Evolutionary conservation across 768 basidiomycete species (phyloP).

Genomic region (Dacryopinax spathularia): DNA sequence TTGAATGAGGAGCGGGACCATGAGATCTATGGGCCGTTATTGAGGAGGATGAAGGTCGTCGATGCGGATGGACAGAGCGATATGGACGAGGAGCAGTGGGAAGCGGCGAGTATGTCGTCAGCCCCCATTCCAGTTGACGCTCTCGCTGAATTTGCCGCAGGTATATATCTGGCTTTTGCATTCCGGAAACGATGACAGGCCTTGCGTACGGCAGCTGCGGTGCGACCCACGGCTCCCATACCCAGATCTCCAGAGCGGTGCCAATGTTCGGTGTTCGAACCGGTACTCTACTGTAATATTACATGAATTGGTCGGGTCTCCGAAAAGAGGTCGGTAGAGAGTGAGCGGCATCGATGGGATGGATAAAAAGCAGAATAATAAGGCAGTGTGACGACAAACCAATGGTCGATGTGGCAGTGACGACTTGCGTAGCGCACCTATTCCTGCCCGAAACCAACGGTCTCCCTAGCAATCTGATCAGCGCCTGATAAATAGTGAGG

Average conservation of each 20-base stretch:
- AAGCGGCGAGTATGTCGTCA: conserved; percentile 78
- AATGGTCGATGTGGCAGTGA: no score
- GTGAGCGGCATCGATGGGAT: neutral
- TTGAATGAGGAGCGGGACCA: conserved; percentile 68
- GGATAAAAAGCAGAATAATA: neutral
- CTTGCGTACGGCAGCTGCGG: neutral
- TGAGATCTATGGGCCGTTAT: conserved; percentile 64
- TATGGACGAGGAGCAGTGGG: conserved; percentile 95
- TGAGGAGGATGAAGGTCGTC: conserved; percentile 85
- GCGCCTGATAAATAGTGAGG: conserved; percentile 9
- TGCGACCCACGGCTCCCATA: neutral
- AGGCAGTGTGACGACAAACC: neutral
- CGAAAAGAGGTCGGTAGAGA: neutral
- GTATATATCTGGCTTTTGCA: conserved; percentile 87
- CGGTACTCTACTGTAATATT: neutral
- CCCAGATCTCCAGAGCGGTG: neutral
- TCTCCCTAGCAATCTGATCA: conserved; percentile 45
- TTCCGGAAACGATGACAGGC: conserved; percentile 41
- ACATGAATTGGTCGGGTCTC: neutral
- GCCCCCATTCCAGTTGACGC: neutral
- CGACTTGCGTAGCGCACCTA: no score
- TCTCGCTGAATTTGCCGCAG: conserved; percentile 32
- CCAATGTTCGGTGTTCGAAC: neutral
- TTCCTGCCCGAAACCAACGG: conserved; percentile 88
- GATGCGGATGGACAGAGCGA: conserved; percentile 71